Conservation (phyloP, 352 stramenopile species). For the Globisporangium perplexum region DNA sequence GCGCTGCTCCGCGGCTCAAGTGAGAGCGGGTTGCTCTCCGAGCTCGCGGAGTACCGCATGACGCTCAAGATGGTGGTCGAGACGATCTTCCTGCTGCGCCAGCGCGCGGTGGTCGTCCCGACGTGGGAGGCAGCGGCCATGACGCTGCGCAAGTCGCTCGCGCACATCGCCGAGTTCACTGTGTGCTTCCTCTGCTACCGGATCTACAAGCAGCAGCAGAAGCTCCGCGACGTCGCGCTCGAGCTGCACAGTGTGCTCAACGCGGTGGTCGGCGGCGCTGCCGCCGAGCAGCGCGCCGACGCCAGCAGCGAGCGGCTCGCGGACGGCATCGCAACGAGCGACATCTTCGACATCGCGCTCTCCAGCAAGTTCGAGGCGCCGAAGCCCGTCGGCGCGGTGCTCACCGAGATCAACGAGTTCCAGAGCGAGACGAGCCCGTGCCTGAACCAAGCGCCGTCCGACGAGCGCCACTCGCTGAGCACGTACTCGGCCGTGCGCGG, state of each 20-base stretch:
- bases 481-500: slow-evolving; percentile 20
- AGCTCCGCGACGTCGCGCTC: slow-evolving; percentile 32
- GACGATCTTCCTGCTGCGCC: slow-evolving; percentile 59
- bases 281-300: not conserved
- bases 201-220: slow-evolving; percentile 68
- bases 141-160: slow-evolving; percentile 25
- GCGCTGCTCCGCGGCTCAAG: slow-evolving; percentile 21
- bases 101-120: slow-evolving; percentile 44
- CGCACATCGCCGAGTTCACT: slow-evolving; percentile 40
- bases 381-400: not conserved
- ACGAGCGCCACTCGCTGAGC: slow-evolving; percentile 10
- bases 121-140: slow-evolving; percentile 58
- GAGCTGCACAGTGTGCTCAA: slow-evolving; percentile 32
- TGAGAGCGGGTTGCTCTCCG: slow-evolving; percentile 26
- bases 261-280: not conserved
- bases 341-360: slow-evolving; percentile 16
- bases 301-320: not conserved
- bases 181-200: slow-evolving; percentile 74
- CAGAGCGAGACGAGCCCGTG: slow-evolving; percentile 10
- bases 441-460: slow-evolving; percentile 5
- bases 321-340: slow-evolving; percentile 2
- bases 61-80: slow-evolving; percentile 73
- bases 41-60: slow-evolving; percentile 57
- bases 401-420: slow-evolving; percentile 14
- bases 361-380: not conserved